Percentiles rank a stretch among this genome's conserved stretches.
These are phyloP conservation scores for Cadophora luteo-olivacea DNA, from an alignment of 2,329 filamentous ascomycete genomes.

Conservation along the genomic window DNA sequence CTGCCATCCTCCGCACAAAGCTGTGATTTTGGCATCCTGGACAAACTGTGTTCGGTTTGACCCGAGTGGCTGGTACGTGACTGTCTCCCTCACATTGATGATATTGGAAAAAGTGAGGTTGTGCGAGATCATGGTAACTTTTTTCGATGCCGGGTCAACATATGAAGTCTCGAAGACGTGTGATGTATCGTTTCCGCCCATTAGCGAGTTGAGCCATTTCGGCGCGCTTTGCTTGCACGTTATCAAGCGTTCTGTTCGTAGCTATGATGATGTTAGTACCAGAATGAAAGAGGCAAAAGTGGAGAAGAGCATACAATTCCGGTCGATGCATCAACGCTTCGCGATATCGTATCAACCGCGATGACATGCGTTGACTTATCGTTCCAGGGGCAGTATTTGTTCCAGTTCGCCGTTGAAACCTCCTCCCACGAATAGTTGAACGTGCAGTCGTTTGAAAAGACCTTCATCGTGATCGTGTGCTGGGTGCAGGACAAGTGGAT, in stretches of 20 bases:
- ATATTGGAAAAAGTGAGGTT: conserved; percentile 95
- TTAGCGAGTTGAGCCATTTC: conserved; percentile 79
- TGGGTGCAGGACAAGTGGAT: conserved; percentile 32
- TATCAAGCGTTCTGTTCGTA: conserved; percentile 74
- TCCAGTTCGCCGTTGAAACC: conserved; percentile 97
- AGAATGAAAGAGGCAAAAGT: not conserved
- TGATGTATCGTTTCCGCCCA: conserved; percentile 81
- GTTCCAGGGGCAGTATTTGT: conserved; percentile 99
- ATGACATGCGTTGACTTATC: conserved; percentile 97
- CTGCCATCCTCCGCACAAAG: conserved; percentile 95
- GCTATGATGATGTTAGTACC: conserved; percentile 47
- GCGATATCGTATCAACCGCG: conserved; percentile 90
- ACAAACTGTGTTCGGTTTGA: conserved; percentile 76
- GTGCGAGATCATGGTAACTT: conserved; percentile 94
- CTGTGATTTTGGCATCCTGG: conserved; percentile 92
- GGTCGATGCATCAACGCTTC: conserved; percentile 66
- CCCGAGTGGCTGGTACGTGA: conserved; percentile 74
- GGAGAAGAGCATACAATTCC: conserved; percentile 63
- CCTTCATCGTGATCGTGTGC: conserved; percentile 73
- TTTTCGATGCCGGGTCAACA: conserved; percentile 82
- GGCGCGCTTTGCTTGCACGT: conserved; percentile 71
- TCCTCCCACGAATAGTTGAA: conserved; percentile 99
- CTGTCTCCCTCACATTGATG: conserved; percentile 90
- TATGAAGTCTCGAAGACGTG: conserved; percentile 96
- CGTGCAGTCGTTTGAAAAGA: conserved; percentile 88